Evolutionary conservation across 495 filamentous ascomycete species (phyloP), one percentile per base, ranked within the genome.

Genomic region (Neurospora cerealis): DNA sequence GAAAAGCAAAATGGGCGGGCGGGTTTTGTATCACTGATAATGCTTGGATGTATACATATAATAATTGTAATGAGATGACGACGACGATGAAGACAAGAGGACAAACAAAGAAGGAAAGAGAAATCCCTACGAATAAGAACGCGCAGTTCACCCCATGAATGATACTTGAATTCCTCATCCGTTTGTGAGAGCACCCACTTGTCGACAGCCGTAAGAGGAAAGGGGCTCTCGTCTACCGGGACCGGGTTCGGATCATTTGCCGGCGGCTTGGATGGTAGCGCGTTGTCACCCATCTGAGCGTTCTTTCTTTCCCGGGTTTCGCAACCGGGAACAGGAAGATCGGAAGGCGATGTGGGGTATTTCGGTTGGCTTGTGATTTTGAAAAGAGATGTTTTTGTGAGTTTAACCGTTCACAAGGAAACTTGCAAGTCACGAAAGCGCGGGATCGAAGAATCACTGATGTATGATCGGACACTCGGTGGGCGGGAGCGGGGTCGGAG

Each of bases 71-170:
- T 72, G 48, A 74, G 72, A 71, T 2, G 38, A 70, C 40, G 10
- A 17, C 38, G 21, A 32, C 7, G 48, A 62, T 8, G 2, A 62
- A 54, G 70, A 71, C 36, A 37, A 37, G 1, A 39, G 2, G 32
- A 54, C 13, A 69, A 21, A 73, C 19, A 73, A 28, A 74, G 76
- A 74, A 73, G 38, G 73, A 17, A 39, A 15, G 9, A 8, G 54
- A 39, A 70, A 21, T n/a, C 72, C 86, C 76, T 83, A 93, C 92
- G 85, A 77, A 94, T 90, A 69, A 93, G 89, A 48, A 82, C 79
- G 72, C 84, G 85, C 71, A 94, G 80, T n/a, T 91, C 88, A 41
- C 90, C 86, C 92, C 92, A 94, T 74, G 87, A 86, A 77, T 93
- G 91, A 10, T 83, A 82, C 39, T 87, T 80, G 74, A 91, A 94